These are phyloP conservation scores for Ascochyta pisi DNA, from an alignment of 2,329 filamentous ascomycete genomes.

Conservation along the genomic window DNA sequence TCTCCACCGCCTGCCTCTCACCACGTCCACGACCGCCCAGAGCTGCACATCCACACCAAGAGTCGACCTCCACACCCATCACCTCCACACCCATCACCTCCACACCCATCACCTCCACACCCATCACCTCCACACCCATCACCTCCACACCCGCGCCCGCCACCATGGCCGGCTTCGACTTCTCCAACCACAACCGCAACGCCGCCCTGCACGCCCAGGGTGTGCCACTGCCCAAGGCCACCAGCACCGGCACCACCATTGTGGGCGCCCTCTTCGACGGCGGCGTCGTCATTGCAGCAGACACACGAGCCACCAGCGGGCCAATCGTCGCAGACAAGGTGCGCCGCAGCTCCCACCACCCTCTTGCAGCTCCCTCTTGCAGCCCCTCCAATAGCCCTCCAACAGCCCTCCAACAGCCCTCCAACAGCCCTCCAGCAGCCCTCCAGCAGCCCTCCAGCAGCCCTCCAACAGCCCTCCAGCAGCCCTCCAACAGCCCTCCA, in stretches of 20 bases:
- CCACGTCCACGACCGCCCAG: neutral
- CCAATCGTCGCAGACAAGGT: conserved; percentile 99
- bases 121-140: neutral
- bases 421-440: no score
- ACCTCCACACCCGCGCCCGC: conserved; percentile 4
- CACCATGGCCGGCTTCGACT: conserved; percentile 79
- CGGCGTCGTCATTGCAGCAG: conserved; percentile 97
- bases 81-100: neutral
- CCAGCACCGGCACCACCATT: conserved; percentile 98
- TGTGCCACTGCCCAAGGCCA: conserved; percentile 94
- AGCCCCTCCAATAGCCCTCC: no score
- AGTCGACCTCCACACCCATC: neutral
- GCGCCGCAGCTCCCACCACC: conserved; percentile 14
- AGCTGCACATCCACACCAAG: neutral
- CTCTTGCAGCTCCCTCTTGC: no score
- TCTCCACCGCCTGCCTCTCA: no score
- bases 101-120: neutral
- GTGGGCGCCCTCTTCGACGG: conserved; percentile 97
- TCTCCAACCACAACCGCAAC: conserved; percentile 99
- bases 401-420: no score
- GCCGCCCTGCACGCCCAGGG: conserved; percentile 91
- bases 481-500: no score
- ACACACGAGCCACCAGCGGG: conserved; percentile 95
- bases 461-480: no score
- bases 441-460: no score